Conservation (phyloP, 2,329 filamentous ascomycete genomes). For the Colletotrichum spinosum region DNA sequence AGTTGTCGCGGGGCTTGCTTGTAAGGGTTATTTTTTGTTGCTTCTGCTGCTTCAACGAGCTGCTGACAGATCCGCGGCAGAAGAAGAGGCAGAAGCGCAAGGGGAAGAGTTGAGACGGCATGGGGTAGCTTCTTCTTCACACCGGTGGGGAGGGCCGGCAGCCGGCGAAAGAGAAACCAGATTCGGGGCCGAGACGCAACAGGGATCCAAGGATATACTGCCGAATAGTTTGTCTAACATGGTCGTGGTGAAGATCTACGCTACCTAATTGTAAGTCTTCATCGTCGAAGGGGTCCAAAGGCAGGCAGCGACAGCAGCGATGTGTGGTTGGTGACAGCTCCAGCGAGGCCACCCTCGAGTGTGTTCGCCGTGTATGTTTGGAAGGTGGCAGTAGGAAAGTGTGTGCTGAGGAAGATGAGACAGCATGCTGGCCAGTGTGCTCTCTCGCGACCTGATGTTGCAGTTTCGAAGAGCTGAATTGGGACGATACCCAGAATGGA, state of each 20-base stretch:
- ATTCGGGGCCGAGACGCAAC: conserved; percentile 2
- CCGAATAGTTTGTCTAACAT: background rate
- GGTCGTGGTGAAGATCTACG: conserved; percentile 21
- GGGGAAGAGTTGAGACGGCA: conserved; percentile 19
- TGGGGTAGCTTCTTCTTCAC: conserved; percentile 28
- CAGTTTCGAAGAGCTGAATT: conserved; percentile 29
- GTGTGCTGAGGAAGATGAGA: conserved; percentile 8
- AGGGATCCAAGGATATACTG: conserved; percentile 15
- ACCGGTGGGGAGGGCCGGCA: conserved; percentile 7
- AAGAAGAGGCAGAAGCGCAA: conserved; percentile 3
- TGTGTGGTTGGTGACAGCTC: too few relatives aligned
- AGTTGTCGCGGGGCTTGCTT: background rate
- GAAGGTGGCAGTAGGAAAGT: conserved; percentile 3
- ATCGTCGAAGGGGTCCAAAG: background rate
- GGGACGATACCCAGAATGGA: conserved; percentile 3
- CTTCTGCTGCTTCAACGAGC: conserved; percentile 11
- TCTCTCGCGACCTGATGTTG: conserved; percentile 12
- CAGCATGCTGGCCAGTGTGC: conserved; percentile 17
- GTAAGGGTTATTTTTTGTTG: conserved; percentile 17
- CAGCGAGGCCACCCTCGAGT: too few relatives aligned
- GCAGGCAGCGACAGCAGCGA: too few relatives aligned
- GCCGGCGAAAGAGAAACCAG: conserved; percentile 23
- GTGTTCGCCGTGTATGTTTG: background rate
- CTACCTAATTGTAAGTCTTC: background rate
- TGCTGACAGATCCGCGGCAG: conserved; percentile 14